Evolutionary conservation across 768 basidiomycete species (phyloP).

Genomic region (Antrodiella citrinella): DNA sequence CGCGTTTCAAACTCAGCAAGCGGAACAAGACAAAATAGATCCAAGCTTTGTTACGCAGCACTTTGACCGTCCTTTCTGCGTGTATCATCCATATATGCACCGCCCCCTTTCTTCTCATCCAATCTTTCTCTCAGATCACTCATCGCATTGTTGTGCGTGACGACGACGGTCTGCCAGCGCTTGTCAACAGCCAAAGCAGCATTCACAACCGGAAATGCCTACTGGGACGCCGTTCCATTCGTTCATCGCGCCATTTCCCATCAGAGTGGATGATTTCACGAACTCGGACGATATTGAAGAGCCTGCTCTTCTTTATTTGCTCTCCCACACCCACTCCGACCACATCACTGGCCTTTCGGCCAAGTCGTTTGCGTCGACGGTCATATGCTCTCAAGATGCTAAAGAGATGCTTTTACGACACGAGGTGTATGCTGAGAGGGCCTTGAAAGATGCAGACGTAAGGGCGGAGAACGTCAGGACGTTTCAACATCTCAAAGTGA

Average conservation of each 20-base stretch:
- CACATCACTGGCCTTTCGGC: constrained; percentile 74
- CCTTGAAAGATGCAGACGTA: constrained; percentile 43
- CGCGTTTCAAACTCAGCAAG: background rate
- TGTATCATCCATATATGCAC: background rate
- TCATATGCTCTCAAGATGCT: constrained; percentile 77
- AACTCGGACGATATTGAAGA: constrained; percentile 25
- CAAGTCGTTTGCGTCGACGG: constrained; percentile 60
- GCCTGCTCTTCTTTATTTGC: constrained; percentile 52
- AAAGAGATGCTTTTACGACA: constrained; percentile 80
- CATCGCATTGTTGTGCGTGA: background rate
- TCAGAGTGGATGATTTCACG: constrained; percentile 83
- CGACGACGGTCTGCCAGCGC: background rate
- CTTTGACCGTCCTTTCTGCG: background rate
- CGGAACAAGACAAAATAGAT: background rate
- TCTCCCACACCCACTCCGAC: constrained; percentile 87
- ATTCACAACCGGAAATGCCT: constrained; percentile 45
- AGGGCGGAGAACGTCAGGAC: constrained; percentile 47
- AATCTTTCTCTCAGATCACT: background rate
- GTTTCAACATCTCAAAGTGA: constrained; percentile 59
- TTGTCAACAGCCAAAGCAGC: background rate
- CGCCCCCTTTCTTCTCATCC: background rate
- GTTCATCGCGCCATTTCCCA: constrained; percentile 67
- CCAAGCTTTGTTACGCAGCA: background rate
- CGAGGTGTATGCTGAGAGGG: constrained; percentile 61
- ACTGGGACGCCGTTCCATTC: constrained; percentile 70